Percentiles rank a stretch among this genome's conserved stretches.
phyloP scores from a whole-genome alignment of 192 early-diverging fungal genomes.

The Backusella tuberculispora region DNA sequence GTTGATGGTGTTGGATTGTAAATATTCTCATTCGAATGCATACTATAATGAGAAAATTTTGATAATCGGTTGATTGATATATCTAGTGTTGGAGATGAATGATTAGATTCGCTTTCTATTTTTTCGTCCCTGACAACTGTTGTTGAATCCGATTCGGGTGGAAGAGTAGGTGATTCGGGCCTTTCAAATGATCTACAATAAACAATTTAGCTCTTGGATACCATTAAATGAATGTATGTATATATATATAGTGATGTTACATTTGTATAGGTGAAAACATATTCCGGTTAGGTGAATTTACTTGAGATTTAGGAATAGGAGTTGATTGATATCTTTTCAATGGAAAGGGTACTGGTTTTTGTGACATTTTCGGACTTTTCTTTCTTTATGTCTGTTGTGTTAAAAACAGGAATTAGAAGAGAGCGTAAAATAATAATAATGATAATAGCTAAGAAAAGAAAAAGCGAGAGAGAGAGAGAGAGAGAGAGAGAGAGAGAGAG shows the following conservation, averaged over 20 bases:
- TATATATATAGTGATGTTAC: background rate
- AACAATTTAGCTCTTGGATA: background rate
- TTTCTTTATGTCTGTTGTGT: background rate
- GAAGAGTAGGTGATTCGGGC: constrained; percentile 36
- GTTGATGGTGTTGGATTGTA: background rate
- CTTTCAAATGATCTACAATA: constrained; percentile 17
- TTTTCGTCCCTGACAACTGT: background rate
- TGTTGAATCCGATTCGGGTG: background rate
- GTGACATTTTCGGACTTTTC: background rate
- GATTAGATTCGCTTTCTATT: background rate
- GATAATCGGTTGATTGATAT: background rate
- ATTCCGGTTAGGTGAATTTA: background rate
- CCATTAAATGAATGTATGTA: background rate
- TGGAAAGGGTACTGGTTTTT: background rate
- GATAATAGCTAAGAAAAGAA: background rate
- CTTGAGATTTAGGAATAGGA: background rate
- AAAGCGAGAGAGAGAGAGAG: background rate
- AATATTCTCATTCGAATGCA: background rate
- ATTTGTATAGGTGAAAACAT: constrained; percentile 2
- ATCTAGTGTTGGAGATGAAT: background rate
- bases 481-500: background rate
- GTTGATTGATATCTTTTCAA: background rate
- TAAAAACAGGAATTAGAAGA: background rate
- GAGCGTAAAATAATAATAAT: background rate
- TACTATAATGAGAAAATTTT: background rate